phyloP scores from a whole-genome alignment of 192 early-diverging fungal genomes.

The Podila verticillata region DNA sequence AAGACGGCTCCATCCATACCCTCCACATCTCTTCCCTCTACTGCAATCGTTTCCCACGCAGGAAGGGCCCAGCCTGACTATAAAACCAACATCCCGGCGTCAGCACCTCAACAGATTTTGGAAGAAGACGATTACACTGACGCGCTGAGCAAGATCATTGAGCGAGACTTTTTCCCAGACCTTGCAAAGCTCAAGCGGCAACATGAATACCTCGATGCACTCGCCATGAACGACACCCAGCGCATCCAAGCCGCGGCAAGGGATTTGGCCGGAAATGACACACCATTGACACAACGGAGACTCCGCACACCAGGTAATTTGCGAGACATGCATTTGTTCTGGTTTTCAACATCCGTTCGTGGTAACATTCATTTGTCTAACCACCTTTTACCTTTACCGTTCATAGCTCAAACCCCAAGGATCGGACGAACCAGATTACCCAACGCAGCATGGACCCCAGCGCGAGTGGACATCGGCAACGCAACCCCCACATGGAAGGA shows the following conservation, averaged over 20 bases:
- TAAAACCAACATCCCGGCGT: constrained; percentile 34
- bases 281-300: constrained; percentile 28
- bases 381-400: not conserved
- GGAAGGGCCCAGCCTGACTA: constrained; percentile 14
- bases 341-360: not conserved
- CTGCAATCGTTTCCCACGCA: constrained; percentile 7
- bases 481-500: constrained; percentile 28
- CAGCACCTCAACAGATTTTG: constrained; percentile 55
- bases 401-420: constrained; percentile 29
- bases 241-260: constrained; percentile 40
- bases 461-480: constrained; percentile 19
- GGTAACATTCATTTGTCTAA: not conserved
- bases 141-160: constrained; percentile 78
- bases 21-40: not conserved
- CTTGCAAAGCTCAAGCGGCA: constrained; percentile 67
- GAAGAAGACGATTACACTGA: constrained; percentile 86
- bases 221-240: constrained; percentile 42
- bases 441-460: constrained; percentile 43
- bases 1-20: not conserved
- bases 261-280: constrained; percentile 49
- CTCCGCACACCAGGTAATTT: constrained; percentile 45
- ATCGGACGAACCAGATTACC: constrained; percentile 11
- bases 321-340: not conserved
- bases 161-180: constrained; percentile 86
- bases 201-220: constrained; percentile 55